Percentiles rank a stretch among this genome's conserved stretches.
These are phyloP conservation scores for Linanthus parryae DNA, from an alignment of 148 eudicot genomes.

Conservation along the genomic window DNA sequence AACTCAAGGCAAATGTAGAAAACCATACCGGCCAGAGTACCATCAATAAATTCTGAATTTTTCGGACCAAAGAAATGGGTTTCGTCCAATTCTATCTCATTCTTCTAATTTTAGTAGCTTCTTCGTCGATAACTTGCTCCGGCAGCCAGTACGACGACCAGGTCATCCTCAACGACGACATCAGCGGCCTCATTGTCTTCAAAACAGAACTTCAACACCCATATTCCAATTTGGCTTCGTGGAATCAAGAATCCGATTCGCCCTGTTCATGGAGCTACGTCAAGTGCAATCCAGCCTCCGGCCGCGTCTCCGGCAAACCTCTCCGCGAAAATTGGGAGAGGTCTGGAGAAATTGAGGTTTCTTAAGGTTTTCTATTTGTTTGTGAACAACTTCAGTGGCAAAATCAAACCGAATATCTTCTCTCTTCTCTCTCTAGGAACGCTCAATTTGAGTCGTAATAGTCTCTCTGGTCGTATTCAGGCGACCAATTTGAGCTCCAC, in stretches of 20 bases:
- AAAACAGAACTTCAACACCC: constrained; percentile 64
- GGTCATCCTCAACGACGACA: constrained; percentile 88
- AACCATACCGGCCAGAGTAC: too few relatives aligned
- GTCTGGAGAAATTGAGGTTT: constrained; percentile 50
- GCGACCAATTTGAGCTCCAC: constrained; percentile 21
- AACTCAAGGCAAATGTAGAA: too few relatives aligned
- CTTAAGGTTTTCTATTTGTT: constrained; percentile 54
- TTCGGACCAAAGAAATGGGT: too few relatives aligned
- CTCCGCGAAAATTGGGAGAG: constrained; percentile 74
- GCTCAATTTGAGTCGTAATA: constrained; percentile 63
- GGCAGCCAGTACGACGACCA: too few relatives aligned
- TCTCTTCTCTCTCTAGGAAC: constrained; percentile 39
- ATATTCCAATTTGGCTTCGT: constrained; percentile 34
- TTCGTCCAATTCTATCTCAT: too few relatives aligned
- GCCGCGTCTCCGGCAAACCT: constrained; percentile 45
- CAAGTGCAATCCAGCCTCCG: constrained; percentile 44
- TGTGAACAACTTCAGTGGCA: constrained; percentile 55
- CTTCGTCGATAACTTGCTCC: too few relatives aligned
- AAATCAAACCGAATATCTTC: constrained; percentile 35
- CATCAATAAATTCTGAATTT: too few relatives aligned
- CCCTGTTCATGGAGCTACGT: constrained; percentile 81
- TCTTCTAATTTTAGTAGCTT: too few relatives aligned
- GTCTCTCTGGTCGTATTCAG: constrained; percentile 55
- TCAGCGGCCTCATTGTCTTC: constrained; percentile 88
- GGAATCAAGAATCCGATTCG: constrained; percentile 82